These are phyloP conservation scores for Sarcocystis neurona DNA, from an alignment of 169 alveolate species.

Conservation along the genomic window DNA sequence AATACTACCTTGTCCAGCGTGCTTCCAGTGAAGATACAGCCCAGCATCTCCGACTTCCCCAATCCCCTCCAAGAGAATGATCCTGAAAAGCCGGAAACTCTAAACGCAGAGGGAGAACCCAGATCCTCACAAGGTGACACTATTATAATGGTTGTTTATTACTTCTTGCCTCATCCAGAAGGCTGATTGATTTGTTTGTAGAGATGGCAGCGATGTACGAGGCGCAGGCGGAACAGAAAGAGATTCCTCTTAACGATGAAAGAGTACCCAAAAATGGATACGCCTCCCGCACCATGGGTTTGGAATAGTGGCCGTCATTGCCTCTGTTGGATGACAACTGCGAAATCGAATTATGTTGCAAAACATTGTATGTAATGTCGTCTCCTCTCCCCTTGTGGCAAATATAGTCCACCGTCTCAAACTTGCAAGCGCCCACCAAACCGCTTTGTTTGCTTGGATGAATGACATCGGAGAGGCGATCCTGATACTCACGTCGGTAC, in stretches of 20 bases:
- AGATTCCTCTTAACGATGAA: conserved; percentile 20
- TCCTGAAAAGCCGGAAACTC: conserved; percentile 40
- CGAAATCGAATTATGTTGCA: no score
- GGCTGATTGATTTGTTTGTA: not conserved
- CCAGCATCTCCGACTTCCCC: conserved; percentile 57
- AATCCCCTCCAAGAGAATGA: conserved; percentile 42
- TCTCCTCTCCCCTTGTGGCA: no score
- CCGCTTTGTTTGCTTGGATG: no score
- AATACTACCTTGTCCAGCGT: conserved; percentile 42
- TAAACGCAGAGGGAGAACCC: conserved; percentile 47
- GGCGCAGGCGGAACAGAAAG: conserved; percentile 54
- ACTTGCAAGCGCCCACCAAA: no score
- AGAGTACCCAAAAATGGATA: conserved; percentile 41
- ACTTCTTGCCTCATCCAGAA: not conserved
- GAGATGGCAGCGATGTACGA: conserved; percentile 47
- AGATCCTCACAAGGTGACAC: conserved; percentile 30
- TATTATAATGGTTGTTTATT: not conserved
- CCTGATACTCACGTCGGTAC: no score
- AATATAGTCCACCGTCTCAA: no score
- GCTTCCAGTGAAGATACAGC: conserved; percentile 33
- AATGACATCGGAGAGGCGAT: no score
- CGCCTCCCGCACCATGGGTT: conserved; percentile 39
- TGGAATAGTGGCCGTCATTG: not conserved
- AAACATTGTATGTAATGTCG: no score
- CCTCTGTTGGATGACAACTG: not conserved